Evolutionary conservation across 169 alveolate species (phyloP).

Genomic region (Plasmodium berghei): DNA sequence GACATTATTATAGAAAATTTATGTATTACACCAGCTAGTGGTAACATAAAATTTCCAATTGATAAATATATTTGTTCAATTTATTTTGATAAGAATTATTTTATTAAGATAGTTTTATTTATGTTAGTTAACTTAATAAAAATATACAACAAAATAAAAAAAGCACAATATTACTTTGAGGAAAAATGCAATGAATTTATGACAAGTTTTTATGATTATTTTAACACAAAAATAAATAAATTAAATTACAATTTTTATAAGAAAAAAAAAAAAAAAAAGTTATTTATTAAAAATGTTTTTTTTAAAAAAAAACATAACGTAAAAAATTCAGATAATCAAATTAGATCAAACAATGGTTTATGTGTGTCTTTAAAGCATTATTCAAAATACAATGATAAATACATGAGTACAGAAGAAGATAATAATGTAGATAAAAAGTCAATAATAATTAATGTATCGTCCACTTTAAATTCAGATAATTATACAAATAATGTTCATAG

Average conservation of each 20-base stretch:
- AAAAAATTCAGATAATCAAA: constrained; percentile 37
- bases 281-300: constrained; percentile 22
- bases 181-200: constrained; percentile 56
- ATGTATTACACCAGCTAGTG: constrained; percentile 31
- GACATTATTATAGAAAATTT: constrained; percentile 64
- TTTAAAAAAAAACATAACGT: constrained; percentile 24
- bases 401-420: constrained; percentile 32
- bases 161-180: constrained; percentile 49
- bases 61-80: constrained; percentile 15
- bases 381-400: constrained; percentile 42
- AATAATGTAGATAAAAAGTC: constrained; percentile 58
- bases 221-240: constrained; percentile 21
- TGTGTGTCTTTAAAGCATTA: constrained; percentile 20
- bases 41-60: not conserved
- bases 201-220: constrained; percentile 32
- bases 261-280: constrained; percentile 15
- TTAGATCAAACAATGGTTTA: constrained; percentile 34
- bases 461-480: constrained; percentile 55
- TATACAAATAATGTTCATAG: constrained; percentile 29
- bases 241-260: constrained; percentile 28
- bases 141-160: constrained; percentile 54
- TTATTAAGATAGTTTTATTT: constrained; percentile 45
- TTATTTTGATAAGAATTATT: constrained; percentile 56
- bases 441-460: constrained; percentile 44
- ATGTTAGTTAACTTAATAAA: constrained; percentile 46